Base-by-base conservation (phyloP, 495 filamentous ascomycete genomes). In the Annulohypoxylon stygium region DNA sequence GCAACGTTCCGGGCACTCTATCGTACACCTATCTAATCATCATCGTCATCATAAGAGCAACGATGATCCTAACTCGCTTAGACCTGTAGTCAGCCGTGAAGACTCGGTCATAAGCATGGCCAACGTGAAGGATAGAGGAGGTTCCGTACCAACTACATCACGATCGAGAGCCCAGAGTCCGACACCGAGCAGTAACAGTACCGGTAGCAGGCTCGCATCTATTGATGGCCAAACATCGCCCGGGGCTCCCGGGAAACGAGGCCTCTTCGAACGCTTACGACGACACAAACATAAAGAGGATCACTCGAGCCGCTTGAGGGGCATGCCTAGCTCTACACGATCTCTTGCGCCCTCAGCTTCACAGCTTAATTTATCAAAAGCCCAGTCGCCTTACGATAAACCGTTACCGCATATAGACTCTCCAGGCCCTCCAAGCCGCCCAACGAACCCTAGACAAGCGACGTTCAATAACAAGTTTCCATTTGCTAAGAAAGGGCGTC, bases 21-120 rank as follows among this genome's bases (percentile, higher is more conserved):
- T 86, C 39, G 82, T 85, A 64, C 88, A 89, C 75, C 80, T 89
- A 58, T 85, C 89, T 65, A 81, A 91, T 37, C 84, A 91, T 39
- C 92, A 93, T 75, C 90, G 92, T 45, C 94, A 97, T 72, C 89
- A 89, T 74, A 87, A 84, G 76, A 90, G 88, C 78, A 93, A 90
- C 80, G 93, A 97, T 68, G 93, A 95, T 81, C 75, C 87, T 75
- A 82, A 90, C 79, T 71, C 85, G 62, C 75, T 87, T 47, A 86
- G 91, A 51, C 92, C 93, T 4, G 82, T 87, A 6, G 85, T 88
- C 25, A 92, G 89, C 70, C 86, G 90, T 61, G 93, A 96, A 75
- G 92, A 95, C 69, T 90, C 92, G 10, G 77, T 83, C 5, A 75
- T 84, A 51, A 88, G 81, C 65, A 67, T 87, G 12, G 84, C 86